Evolutionary conservation across 805 yeast species (phyloP).

Genomic region (Kuraishia capsulata): DNA sequence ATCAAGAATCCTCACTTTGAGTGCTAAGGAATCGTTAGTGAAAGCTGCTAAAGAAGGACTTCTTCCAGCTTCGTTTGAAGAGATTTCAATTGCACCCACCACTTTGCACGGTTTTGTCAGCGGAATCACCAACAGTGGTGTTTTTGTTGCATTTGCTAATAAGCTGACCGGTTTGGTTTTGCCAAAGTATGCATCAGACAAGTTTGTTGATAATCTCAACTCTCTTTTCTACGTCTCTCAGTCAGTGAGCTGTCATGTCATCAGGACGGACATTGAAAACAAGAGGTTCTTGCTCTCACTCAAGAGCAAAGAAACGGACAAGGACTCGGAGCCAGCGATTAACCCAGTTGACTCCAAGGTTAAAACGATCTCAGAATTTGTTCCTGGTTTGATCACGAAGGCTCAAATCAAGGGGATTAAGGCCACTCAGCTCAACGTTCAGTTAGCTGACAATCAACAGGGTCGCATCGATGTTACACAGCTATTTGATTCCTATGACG

Average conservation of each 20-base stretch:
- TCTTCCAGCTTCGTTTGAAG: constrained; percentile 55
- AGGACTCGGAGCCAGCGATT: constrained; percentile 21
- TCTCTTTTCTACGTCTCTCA: constrained; percentile 54
- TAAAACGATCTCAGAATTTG: constrained; percentile 38
- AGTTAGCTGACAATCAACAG: constrained; percentile 65
- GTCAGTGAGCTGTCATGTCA: constrained; percentile 60
- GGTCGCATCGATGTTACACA: constrained; percentile 78
- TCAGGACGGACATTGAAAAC: constrained; percentile 59
- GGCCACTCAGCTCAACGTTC: constrained; percentile 65
- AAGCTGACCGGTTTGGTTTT: constrained; percentile 76
- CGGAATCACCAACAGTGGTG: constrained; percentile 70
- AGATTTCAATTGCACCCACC: constrained; percentile 38
- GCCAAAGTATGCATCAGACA: constrained; percentile 58
- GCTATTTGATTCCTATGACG: constrained; percentile 42
- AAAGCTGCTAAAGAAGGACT: constrained; percentile 44
- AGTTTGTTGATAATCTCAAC: constrained; percentile 41
- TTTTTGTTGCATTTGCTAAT: constrained; percentile 77
- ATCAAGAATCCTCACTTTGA: constrained; percentile 49
- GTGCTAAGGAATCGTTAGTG: constrained; percentile 60
- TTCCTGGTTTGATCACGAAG: constrained; percentile 52
- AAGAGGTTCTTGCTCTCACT: constrained; percentile 64
- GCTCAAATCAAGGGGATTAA: constrained; percentile 57
- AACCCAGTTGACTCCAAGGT: constrained; percentile 57
- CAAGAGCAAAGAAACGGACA: constrained; percentile 21
- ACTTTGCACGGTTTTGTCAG: constrained; percentile 66